Conservation (phyloP, 2,329 filamentous ascomycete genomes). For the Calonectria henricotiae region DNA sequence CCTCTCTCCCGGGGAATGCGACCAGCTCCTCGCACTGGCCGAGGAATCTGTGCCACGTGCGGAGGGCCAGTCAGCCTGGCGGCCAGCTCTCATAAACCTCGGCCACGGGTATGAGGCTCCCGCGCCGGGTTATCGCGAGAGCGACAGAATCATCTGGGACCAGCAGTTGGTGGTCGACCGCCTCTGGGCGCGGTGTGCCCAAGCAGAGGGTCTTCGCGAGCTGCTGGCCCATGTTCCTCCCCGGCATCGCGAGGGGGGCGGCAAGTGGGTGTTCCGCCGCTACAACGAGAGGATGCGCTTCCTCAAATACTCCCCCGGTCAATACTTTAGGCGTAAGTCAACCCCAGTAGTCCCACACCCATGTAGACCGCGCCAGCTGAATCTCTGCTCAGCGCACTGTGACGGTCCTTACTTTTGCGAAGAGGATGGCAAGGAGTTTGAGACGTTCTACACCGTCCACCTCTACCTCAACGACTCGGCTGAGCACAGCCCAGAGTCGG, state of each 20-base stretch:
- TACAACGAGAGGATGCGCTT: slow-evolving; percentile 85
- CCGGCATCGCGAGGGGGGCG: slow-evolving; percentile 45
- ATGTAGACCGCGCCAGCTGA: slow-evolving; percentile 11
- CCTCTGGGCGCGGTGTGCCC: slow-evolving; percentile 74
- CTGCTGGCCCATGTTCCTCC: slow-evolving; percentile 58
- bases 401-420: slow-evolving; percentile 75
- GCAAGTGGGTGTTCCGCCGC: slow-evolving; percentile 64
- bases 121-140: slow-evolving; percentile 73
- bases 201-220: slow-evolving; percentile 61
- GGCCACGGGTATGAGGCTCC: slow-evolving; percentile 74
- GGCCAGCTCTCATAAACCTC: slow-evolving; percentile 78
- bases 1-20: slow-evolving; percentile 72
- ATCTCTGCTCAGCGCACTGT: slow-evolving; percentile 71
- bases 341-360: not conserved
- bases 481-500: slow-evolving; percentile 41
- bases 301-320: slow-evolving; percentile 79
- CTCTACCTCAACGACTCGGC: slow-evolving; percentile 62
- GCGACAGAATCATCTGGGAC: slow-evolving; percentile 86
- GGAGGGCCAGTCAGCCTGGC: slow-evolving; percentile 68
- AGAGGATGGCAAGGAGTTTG: slow-evolving; percentile 63
- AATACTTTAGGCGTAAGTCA: slow-evolving; percentile 77
- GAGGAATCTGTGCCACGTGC: slow-evolving; percentile 65
- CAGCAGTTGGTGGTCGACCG: slow-evolving; percentile 73
- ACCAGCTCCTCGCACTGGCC: slow-evolving; percentile 66
- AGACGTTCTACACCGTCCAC: slow-evolving; percentile 71